Base-by-base conservation (phyloP, 257 asterid species). In the Cordia subcordata region DNA sequence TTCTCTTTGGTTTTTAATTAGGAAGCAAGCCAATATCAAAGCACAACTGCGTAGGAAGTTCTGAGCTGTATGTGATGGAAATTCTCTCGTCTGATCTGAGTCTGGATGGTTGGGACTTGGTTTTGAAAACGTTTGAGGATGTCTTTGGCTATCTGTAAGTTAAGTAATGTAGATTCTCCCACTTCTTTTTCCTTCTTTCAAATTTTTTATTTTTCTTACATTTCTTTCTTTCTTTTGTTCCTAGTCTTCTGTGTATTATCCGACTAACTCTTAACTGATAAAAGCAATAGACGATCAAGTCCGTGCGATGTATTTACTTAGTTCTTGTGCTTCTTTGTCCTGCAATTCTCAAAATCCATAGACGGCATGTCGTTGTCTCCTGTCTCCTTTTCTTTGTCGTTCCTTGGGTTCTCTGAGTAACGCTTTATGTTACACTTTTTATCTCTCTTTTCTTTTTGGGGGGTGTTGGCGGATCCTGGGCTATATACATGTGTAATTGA, bases 111-210 rank as follows among this genome's bases (percentile, higher is more conserved):
- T 73, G 74, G 64, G 55, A 57, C 66, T 71, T 46, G 38, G 57
- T 70, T 58, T 77, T 66, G 49, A 20, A 15, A 58, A 60, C 58
- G 72, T 63, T 71, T 39, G 60, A 75, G 73, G 75, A 67, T 61
- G 85, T 69, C 72, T 75, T 60, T 75, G 75, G 72, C 57, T 74
- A 79, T 76, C 57, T 79, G 82, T 83, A 77, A 72, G 64, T 73
- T 83, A 63, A 70, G 64, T 52, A 46, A 58, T 58, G 64, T 74
- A 74, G 73, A 68, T 60, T 57, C 44, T 59, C 42, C 50, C n/a
- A n/a, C n/a, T 22, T 46, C 20, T 37, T 37, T 37, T 15, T 13
- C 60, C 20, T 20, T 33, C 4, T 73, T 64, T 42, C 2, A 10
- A 14, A 10, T 2, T 1, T 2, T 3, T 42, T 42, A 42, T 42